Evolutionary conservation across 192 early-diverging fungal genomes (phyloP).

Genomic region (Podila minutissima): DNA sequence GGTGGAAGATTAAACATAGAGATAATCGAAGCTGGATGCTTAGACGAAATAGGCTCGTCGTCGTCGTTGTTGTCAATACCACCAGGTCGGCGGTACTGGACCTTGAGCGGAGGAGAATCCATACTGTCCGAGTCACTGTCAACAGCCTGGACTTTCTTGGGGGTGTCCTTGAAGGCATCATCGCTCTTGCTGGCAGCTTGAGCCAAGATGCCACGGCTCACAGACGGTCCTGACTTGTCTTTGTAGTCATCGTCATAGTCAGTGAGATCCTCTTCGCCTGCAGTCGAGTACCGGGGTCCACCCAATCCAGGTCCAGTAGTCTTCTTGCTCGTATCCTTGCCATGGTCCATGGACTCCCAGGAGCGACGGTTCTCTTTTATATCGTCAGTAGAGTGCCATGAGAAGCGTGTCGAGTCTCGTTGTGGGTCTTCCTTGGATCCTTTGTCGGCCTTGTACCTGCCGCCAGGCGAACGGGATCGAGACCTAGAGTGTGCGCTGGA

Average conservation of each 20-base stretch:
- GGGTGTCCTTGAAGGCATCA: neutral
- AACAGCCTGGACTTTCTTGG: neutral
- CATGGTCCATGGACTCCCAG: slow-evolving; percentile 21
- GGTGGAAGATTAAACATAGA: slow-evolving; percentile 42
- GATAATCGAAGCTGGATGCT: slow-evolving; percentile 36
- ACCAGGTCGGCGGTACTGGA: slow-evolving; percentile 32
- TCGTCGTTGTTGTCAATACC: slow-evolving; percentile 21
- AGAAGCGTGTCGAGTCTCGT: slow-evolving; percentile 15
- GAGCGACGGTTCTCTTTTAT: slow-evolving; percentile 12
- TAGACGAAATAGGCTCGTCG: slow-evolving; percentile 17
- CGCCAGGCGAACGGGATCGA: slow-evolving; percentile 8
- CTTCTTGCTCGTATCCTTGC: neutral
- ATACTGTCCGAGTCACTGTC: slow-evolving; percentile 27
- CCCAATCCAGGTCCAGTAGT: neutral
- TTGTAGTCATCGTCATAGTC: slow-evolving; percentile 10
- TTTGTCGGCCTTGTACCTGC: neutral
- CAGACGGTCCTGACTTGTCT: neutral
- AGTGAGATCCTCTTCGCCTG: slow-evolving; percentile 13
- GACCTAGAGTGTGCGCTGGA: slow-evolving; percentile 16
- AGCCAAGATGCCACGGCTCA: neutral
- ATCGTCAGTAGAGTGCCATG: slow-evolving; percentile 17
- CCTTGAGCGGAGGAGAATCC: slow-evolving; percentile 45
- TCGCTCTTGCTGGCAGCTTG: no score
- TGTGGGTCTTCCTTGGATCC: neutral
- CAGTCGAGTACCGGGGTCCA: slow-evolving; percentile 9